Evolutionary conservation across 1,139 yeast species (phyloP).

Genomic region (Hansenula sp.): DNA sequence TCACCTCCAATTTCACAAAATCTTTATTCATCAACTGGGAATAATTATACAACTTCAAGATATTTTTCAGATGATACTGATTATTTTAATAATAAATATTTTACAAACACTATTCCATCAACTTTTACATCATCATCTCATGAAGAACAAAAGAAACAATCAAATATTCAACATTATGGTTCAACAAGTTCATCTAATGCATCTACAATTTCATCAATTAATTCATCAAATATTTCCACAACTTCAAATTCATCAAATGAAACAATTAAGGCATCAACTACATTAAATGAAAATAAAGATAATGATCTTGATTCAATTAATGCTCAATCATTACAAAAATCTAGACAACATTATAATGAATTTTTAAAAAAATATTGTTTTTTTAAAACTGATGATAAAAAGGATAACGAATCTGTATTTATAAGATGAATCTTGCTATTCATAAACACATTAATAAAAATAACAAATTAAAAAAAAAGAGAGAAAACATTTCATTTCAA

Average conservation of each 20-base stretch:
- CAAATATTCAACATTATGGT: no score
- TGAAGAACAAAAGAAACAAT: no score
- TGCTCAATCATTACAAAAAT: constrained; percentile 5
- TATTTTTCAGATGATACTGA: constrained; percentile 23
- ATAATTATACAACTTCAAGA: constrained; percentile 9
- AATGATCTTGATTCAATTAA: neutral
- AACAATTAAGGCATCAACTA: neutral
- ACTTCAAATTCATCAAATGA: constrained; percentile 8
- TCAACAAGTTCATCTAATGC: neutral
- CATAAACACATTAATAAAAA: neutral
- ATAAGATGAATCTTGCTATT: neutral
- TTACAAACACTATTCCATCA: constrained; percentile 3
- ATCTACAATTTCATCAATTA: neutral
- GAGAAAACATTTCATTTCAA: no score
- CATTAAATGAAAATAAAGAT: neutral
- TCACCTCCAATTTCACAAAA: neutral
- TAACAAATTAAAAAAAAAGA: neutral
- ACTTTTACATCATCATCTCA: no score
- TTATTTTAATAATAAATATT: constrained; percentile 15
- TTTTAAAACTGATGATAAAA: constrained; percentile 17
- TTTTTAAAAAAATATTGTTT: constrained; percentile 23
- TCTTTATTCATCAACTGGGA: neutral
- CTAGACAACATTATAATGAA: constrained; percentile 13
- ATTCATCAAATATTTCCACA: constrained; percentile 1
- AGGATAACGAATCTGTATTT: constrained; percentile 9